Evolutionary conservation across 2,329 filamentous ascomycete genomes (phyloP).

Genomic region (Westerdykella ornata): DNA sequence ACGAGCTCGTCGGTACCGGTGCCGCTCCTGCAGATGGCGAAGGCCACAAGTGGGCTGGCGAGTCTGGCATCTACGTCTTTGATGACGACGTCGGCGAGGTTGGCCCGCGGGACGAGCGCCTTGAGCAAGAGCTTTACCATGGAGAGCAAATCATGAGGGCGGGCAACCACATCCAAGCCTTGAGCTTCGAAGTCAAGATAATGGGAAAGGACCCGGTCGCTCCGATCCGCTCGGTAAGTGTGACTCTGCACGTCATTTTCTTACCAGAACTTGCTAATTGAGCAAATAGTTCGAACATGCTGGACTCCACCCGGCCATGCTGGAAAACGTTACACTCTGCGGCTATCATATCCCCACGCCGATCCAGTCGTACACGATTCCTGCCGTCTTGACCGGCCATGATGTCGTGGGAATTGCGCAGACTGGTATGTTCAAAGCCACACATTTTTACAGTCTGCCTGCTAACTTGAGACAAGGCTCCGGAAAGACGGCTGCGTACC

Average conservation of each 20-base stretch:
- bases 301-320: constrained; percentile 77
- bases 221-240: constrained; percentile 47
- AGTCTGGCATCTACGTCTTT: constrained; percentile 72
- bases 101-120: constrained; percentile 60
- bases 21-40: constrained; percentile 10
- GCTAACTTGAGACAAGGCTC: constrained; percentile 57
- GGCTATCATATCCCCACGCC: constrained; percentile 71
- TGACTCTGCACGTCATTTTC: constrained; percentile 8
- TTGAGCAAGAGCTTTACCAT: constrained; percentile 72
- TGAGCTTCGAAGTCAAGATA: constrained; percentile 46
- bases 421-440: constrained; percentile 60
- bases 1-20: constrained; percentile 33
- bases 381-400: constrained; percentile 66
- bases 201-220: constrained; percentile 44
- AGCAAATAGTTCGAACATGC: constrained; percentile 61
- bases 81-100: constrained; percentile 80
- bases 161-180: constrained; percentile 61
- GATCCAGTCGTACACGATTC: constrained; percentile 79
- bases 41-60: constrained; percentile 43
- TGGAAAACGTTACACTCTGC: constrained; percentile 67
- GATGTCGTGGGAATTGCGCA: constrained; percentile 89
- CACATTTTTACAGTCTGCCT: background rate
- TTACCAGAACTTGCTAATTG: constrained; percentile 5
- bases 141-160: constrained; percentile 45
- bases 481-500: constrained; percentile 89